A percentile compares a stretch with the other conserved stretches of the same genome.
Evolutionary conservation across 1,284 basidiomycete species (phyloP).

Genomic region (Ceratobasidium sp.): DNA sequence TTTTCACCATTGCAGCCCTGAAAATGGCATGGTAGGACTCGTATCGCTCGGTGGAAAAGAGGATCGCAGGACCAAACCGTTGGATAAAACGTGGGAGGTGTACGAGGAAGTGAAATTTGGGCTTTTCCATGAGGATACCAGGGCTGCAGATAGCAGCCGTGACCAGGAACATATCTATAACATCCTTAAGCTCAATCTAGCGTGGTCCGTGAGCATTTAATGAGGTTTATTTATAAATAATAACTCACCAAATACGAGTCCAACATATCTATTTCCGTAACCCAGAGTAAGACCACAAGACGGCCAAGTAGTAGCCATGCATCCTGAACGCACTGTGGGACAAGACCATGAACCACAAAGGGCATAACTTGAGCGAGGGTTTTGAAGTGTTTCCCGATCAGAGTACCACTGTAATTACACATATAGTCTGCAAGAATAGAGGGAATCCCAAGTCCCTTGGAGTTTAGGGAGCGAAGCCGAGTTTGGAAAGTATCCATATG

Average conservation of each 20-base stretch:
- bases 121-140: slow-evolving; percentile 23
- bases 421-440: slow-evolving; percentile 47
- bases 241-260: slow-evolving; percentile 47
- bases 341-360: slow-evolving; percentile 48
- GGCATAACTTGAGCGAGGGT: slow-evolving; percentile 50
- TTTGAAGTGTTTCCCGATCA: slow-evolving; percentile 53
- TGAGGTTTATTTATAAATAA: not conserved
- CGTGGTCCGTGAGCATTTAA: no score
- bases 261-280: slow-evolving; percentile 48
- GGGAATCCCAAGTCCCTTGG: slow-evolving; percentile 28
- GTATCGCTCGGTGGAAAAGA: slow-evolving; percentile 38
- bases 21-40: slow-evolving; percentile 43
- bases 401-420: slow-evolving; percentile 47
- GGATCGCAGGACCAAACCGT: slow-evolving; percentile 42
- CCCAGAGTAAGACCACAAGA: slow-evolving; percentile 50
- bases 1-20: slow-evolving; percentile 34
- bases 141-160: not conserved
- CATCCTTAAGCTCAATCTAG: not conserved
- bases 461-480: slow-evolving; percentile 42
- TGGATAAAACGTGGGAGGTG: slow-evolving; percentile 42
- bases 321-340: slow-evolving; percentile 45
- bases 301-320: slow-evolving; percentile 48
- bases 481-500: slow-evolving; percentile 45
- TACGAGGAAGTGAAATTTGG: slow-evolving; percentile 45
- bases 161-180: slow-evolving; percentile 5